Conservation (phyloP, 805 yeast species). For the Starmerella powellii region DNA sequence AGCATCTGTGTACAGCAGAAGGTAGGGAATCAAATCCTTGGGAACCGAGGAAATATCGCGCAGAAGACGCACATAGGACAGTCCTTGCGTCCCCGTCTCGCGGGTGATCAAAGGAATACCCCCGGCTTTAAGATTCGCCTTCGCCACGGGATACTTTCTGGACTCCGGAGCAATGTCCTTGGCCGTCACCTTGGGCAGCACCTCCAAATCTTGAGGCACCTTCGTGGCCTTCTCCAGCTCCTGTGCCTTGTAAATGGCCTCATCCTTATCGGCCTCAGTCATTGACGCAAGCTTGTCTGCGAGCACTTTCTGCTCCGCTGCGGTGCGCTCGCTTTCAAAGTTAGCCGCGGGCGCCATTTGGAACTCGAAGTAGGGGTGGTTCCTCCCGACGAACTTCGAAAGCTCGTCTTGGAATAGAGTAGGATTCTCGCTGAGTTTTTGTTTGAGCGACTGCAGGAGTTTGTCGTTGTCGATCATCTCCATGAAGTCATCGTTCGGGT, state of each 20-base stretch:
- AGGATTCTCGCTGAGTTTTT: constrained; percentile 46
- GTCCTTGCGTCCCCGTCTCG: constrained; percentile 39
- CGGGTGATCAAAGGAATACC: constrained; percentile 22
- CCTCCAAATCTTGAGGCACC: constrained; percentile 57
- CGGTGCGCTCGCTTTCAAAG: constrained; percentile 39
- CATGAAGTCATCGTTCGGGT: constrained; percentile 59
- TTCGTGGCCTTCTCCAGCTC: constrained; percentile 52
- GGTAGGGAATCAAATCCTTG: constrained; percentile 46
- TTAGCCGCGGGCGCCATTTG: constrained; percentile 59
- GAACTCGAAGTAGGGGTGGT: constrained; percentile 53
- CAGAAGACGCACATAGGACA: constrained; percentile 62
- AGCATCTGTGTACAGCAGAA: constrained; percentile 69
- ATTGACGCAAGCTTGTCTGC: constrained; percentile 34
- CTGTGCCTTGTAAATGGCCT: constrained; percentile 49
- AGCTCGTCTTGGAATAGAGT: constrained; percentile 49
- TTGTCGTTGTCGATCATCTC: constrained; percentile 53
- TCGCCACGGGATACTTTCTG: constrained; percentile 28
- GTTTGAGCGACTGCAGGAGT: constrained; percentile 46
- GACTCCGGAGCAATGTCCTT: constrained; percentile 58
- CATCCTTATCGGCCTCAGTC: constrained; percentile 43
- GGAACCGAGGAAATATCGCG: constrained; percentile 53
- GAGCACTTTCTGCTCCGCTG: constrained; percentile 49
- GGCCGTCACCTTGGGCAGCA: constrained; percentile 66
- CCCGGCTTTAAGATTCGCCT: constrained; percentile 3
- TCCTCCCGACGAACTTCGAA: constrained; percentile 35